Evolutionary conservation across 1,284 basidiomycete species (phyloP).

Genomic region (Pyrrhoderma noxium): DNA sequence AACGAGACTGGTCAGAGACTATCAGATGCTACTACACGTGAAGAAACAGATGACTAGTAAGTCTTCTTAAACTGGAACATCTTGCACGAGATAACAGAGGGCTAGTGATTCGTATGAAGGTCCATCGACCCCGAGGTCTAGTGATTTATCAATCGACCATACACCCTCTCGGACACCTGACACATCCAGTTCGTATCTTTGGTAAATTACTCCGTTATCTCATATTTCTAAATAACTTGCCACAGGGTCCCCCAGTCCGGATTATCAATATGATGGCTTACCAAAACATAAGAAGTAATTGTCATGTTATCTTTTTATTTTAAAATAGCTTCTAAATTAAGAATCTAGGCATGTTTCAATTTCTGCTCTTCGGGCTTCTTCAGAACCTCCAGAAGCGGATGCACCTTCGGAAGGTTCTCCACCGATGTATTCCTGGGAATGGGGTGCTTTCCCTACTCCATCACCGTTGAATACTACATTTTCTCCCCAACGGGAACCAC

Average conservation of each 20-base stretch:
- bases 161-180: slow-evolving; percentile 13
- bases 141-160: slow-evolving; percentile 6
- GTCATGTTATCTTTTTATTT: no score
- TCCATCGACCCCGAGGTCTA: slow-evolving; percentile 16
- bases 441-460: slow-evolving; percentile 77
- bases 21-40: background rate
- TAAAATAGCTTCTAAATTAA: background rate
- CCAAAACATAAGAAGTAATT: slow-evolving; percentile 4
- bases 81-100: background rate
- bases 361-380: slow-evolving; percentile 42
- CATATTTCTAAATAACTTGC: background rate
- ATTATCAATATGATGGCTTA: background rate
- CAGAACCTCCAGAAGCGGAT: slow-evolving; percentile 44
- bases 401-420: slow-evolving; percentile 21
- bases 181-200: slow-evolving; percentile 12
- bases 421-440: slow-evolving; percentile 75
- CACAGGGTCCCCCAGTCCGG: slow-evolving; percentile 14
- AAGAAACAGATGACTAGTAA: slow-evolving; percentile 1
- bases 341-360: slow-evolving; percentile 22
- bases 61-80: background rate
- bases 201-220: background rate
- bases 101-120: slow-evolving; percentile 13
- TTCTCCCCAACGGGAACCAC: slow-evolving; percentile 15
- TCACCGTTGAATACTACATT: slow-evolving; percentile 56
- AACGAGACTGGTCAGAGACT: background rate